Evolutionary conservation across 495 filamentous ascomycete genomes (phyloP).

Genomic region (Hyaloscypha bicolor): DNA sequence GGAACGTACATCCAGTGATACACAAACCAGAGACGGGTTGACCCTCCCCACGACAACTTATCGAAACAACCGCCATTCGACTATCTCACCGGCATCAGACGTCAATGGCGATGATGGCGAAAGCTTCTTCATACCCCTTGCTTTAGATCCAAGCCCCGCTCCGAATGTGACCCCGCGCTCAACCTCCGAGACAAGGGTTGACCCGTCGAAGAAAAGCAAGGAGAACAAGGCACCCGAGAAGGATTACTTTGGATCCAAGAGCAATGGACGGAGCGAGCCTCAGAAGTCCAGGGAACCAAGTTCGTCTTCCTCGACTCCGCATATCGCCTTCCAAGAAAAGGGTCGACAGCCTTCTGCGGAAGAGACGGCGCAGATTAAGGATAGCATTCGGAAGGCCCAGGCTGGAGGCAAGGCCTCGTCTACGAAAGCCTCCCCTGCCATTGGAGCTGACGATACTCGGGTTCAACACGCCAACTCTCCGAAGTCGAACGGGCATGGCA

Average conservation of each 20-base stretch:
- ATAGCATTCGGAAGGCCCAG: constrained; percentile 37
- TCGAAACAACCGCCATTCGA: constrained; percentile 74
- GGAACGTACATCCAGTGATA: constrained; percentile 43
- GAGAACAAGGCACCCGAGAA: constrained; percentile 38
- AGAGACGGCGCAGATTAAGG: constrained; percentile 40
- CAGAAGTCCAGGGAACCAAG: constrained; percentile 38
- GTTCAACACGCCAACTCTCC: constrained; percentile 38
- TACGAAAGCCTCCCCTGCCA: constrained; percentile 44
- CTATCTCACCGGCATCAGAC: constrained; percentile 63
- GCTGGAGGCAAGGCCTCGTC: constrained; percentile 41
- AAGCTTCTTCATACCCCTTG: constrained; percentile 87
- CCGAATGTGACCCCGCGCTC: constrained; percentile 63
- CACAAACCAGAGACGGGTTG: constrained; percentile 54
- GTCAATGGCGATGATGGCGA: constrained; percentile 62
- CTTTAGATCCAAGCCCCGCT: constrained; percentile 79
- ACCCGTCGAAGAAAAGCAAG: constrained; percentile 42
- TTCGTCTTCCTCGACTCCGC: constrained; percentile 64
- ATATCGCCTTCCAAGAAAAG: constrained; percentile 92
- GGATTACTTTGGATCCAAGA: constrained; percentile 52
- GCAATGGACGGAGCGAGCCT: constrained; percentile 30
- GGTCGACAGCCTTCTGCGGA: constrained; percentile 63
- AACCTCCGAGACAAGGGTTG: constrained; percentile 47
- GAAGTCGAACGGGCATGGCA: constrained; percentile 27
- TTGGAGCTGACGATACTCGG: constrained; percentile 42
- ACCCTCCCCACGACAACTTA: constrained; percentile 77